phyloP scores from a whole-genome alignment of 2,329 filamentous ascomycete species.

The Trichoderma hamatum region DNA sequence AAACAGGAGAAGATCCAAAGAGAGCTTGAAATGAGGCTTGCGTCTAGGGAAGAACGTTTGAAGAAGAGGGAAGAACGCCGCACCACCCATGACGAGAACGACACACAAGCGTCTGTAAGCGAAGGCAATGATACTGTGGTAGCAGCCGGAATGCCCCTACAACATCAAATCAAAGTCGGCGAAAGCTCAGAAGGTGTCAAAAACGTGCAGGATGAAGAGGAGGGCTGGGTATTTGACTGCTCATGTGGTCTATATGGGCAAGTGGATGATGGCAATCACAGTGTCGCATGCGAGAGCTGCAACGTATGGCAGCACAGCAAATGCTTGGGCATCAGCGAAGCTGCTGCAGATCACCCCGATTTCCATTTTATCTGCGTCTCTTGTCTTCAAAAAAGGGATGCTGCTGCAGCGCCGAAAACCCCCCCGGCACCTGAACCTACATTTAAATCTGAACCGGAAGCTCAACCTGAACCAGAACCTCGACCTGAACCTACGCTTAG shows the following conservation, averaged over 20 bases:
- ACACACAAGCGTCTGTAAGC: conserved; percentile 77
- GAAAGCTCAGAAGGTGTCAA: conserved; percentile 76
- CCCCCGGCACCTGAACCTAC: conserved; percentile 48
- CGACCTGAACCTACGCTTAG: conserved; percentile 4
- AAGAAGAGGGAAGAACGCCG: conserved; percentile 85
- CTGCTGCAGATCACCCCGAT: conserved; percentile 79
- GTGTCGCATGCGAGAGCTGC: conserved; percentile 90
- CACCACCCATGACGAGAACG: conserved; percentile 79
- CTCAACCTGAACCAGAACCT: neutral
- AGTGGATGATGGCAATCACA: conserved; percentile 92
- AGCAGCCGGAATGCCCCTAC: conserved; percentile 70
- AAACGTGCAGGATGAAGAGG: conserved; percentile 72
- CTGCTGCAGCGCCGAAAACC: conserved; percentile 58
- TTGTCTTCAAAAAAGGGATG: conserved; percentile 71
- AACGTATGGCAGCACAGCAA: conserved; percentile 97
- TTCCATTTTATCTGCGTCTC: conserved; percentile 85
- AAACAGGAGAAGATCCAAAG: conserved; percentile 62
- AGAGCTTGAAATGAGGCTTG: conserved; percentile 77
- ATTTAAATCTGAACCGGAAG: neutral
- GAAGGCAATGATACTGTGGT: conserved; percentile 62
- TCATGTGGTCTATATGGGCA: conserved; percentile 88
- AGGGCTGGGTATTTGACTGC: conserved; percentile 94
- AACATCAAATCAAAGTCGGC: conserved; percentile 76
- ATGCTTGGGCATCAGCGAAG: conserved; percentile 78
- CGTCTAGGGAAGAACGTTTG: conserved; percentile 82